Evolutionary conservation across 352 stramenopile species (phyloP).

Genomic region (Phytophthora pini): DNA sequence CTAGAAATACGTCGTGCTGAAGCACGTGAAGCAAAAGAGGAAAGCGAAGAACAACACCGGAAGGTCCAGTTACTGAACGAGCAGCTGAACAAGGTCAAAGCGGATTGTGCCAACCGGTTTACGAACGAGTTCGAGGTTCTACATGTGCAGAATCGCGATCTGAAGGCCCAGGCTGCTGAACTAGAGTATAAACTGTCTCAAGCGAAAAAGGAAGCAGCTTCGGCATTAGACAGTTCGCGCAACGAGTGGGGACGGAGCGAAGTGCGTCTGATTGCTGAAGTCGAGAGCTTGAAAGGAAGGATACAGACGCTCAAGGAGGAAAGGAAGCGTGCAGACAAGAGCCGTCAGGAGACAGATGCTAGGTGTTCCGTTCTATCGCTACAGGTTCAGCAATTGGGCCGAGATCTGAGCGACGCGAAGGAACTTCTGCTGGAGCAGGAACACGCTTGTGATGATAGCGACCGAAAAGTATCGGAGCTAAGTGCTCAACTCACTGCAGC

Average conservation of each 20-base stretch:
- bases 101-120: constrained; percentile 60
- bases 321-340: constrained; percentile 52
- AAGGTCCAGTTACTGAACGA: constrained; percentile 73
- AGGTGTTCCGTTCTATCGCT: constrained; percentile 48
- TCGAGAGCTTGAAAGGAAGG: constrained; percentile 65
- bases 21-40: constrained; percentile 64
- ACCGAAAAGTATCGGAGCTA: constrained; percentile 72
- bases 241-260: constrained; percentile 62
- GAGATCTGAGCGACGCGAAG: constrained; percentile 63
- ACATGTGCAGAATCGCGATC: constrained; percentile 66
- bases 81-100: constrained; percentile 81
- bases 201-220: constrained; percentile 48
- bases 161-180: constrained; percentile 57
- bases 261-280: constrained; percentile 59
- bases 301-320: constrained; percentile 70
- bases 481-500: constrained; percentile 71
- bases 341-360: constrained; percentile 57
- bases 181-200: constrained; percentile 59
- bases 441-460: constrained; percentile 68
- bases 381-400: constrained; percentile 61
- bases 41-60: constrained; percentile 67
- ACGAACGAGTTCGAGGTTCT: constrained; percentile 59
- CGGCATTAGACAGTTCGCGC: constrained; percentile 39
- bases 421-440: constrained; percentile 67
- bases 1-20: constrained; percentile 65